Evolutionary conservation across 1,284 basidiomycete genomes (phyloP), one percentile per base, ranked within the genome.

Genomic region (Rhizoctonia solani): DNA sequence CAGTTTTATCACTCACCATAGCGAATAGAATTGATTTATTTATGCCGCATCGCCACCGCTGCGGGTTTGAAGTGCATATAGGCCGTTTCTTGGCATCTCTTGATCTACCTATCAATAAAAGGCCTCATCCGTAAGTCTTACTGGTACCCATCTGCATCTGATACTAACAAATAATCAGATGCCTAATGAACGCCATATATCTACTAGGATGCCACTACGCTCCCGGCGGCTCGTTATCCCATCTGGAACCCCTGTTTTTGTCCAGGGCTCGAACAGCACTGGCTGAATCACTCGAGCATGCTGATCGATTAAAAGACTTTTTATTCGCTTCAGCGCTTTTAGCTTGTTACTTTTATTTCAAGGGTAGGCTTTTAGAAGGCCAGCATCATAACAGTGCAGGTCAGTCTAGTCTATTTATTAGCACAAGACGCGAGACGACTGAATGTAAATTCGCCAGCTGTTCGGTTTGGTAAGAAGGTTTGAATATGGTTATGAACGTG

Each of bases 201-300:
- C 82, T 91, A 3, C 90, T 89, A 86, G 87, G 88, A 1, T 90
- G 88, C 74, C 89, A 87, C 74, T 81, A 90, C 49, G 89, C 77
- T 9, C 75, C 70, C 65, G 77, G 53, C 4, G 47, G 58, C 14
- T 58, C 66, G 11, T 27, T 67, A 5, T 70, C 69, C 11, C 66
- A 68, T 25, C 54, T 68, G n/a, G 69, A 70, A 54, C 47, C 42
- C n/a, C 23, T 70, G 39, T 70, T 70, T 46, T 54, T 70, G 37
- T 42, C 69, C 4, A 63, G 53, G 42, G 61, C 69, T 5, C 39
- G 69, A 39, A 29, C 54, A 19, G 37, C 53, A 27, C 54, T 71
- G 19, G 63, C 65, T 16, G 58, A 69, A 11, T 68, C 74, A 47
- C 74, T 74, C 14, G 72, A 76, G 70, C 78, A 77, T 69, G 81